Evolutionary conservation across 495 filamentous ascomycete genomes (phyloP), one percentile per base, ranked within the genome.

Genomic region (Hyaloscypha finlandica): DNA sequence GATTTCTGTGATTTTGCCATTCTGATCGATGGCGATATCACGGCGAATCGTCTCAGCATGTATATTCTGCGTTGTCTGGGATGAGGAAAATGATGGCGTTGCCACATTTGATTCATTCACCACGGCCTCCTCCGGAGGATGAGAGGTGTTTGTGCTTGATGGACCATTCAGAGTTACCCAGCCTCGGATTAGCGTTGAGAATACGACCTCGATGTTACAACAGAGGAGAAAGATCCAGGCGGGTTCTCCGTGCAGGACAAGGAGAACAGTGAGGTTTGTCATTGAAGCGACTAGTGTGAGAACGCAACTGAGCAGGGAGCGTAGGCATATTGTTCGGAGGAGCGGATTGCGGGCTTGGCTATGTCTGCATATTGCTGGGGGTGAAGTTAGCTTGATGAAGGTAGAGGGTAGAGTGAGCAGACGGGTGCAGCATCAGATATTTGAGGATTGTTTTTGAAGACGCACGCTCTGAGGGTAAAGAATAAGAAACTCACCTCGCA

Each of bases 221-320:
- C 80, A 83, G 77, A 84, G 82, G 53, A 86, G 75, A 68, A 79
- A 86, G n/a, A 85, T 77, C 83, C 83, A 86, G 39, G 80, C 82
- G 5, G 78, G 81, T 66, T 86, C 83, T 51, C 83, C 82, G 51
- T 81, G 71, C n/a, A 84, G 78, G 0, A 73, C 77, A 75, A 81
- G 78, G 32, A 86, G 77, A 0, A 84, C 76, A 6, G 78, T 77
- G 14, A 86, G 70, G 73, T 86, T 86, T 19, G 75, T 79, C 25
- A 83, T 73, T 58, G 77, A 81, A 71, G 79, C 81, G 31, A 69
- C 74, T 1, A 83, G 75, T 9, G 82, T 85, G 57, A 76, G 78
- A 57, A 79, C 68, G 35, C 78, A 78, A 19, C 83, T 82, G 52
- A 83, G 65, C 65, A 85, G 83, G 19, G 80, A 83, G 20, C 83